Evolutionary conservation across 495 filamentous ascomycete genomes (phyloP).

Genomic region (Pyronema domesticum): DNA sequence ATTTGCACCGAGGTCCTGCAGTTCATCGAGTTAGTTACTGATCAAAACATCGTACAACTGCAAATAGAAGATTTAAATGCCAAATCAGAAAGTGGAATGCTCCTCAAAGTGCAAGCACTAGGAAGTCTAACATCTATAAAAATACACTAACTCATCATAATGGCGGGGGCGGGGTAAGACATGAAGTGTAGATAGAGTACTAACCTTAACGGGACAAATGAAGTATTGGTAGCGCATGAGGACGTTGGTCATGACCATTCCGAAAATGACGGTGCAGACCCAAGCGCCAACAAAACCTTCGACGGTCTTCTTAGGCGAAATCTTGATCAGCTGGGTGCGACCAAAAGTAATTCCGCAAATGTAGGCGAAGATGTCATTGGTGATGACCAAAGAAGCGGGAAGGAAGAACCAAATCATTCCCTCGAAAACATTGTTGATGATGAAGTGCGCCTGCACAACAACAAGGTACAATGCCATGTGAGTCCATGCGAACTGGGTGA

Average conservation of each 20-base stretch:
- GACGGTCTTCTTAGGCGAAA: constrained; percentile 98
- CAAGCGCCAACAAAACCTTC: constrained; percentile 96
- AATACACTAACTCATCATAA: constrained; percentile 16
- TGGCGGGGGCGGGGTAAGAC: background rate
- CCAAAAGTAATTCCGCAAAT: constrained; percentile 95
- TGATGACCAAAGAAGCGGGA: constrained; percentile 85
- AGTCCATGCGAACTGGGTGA: constrained; percentile 97
- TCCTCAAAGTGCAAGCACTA: constrained; percentile 15
- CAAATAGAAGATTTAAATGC: background rate
- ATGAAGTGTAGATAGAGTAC: constrained; percentile 8
- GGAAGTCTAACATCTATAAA: constrained; percentile 24
- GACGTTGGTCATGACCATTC: constrained; percentile 63
- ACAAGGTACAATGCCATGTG: constrained; percentile 98
- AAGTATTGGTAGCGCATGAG: constrained; percentile 92
- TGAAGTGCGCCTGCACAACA: constrained; percentile 94
- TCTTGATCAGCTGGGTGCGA: constrained; percentile 87
- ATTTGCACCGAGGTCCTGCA: constrained; percentile 73
- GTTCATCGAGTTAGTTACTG: background rate
- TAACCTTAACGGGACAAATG: constrained; percentile 84
- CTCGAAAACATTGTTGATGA: constrained; percentile 99
- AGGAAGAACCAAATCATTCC: constrained; percentile 99
- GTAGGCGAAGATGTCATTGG: constrained; percentile 98
- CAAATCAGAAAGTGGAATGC: constrained; percentile 11
- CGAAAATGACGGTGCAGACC: constrained; percentile 82
- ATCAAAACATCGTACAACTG: background rate